These are phyloP conservation scores for Mortierella polycephala DNA, from an alignment of 371 early-diverging fungal genomes.

Conservation along the genomic window DNA sequence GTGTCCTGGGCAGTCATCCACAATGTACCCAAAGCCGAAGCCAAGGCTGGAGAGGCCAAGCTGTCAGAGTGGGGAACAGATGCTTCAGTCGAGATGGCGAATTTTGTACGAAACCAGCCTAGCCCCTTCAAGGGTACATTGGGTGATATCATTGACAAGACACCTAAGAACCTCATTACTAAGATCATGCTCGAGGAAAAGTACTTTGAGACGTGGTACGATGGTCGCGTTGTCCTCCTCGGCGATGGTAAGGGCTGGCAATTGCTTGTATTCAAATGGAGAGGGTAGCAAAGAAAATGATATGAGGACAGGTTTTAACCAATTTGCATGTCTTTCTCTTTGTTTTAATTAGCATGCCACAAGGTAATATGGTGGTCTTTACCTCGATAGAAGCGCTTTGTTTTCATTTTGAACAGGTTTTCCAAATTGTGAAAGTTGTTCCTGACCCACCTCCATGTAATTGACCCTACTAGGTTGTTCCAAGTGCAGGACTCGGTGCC, in stretches of 20 bases:
- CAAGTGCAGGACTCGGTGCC: slow-evolving; percentile 50
- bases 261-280: neutral
- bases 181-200: slow-evolving; percentile 49
- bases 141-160: slow-evolving; percentile 52
- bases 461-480: slow-evolving; percentile 27
- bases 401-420: neutral
- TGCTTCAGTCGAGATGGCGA: slow-evolving; percentile 34
- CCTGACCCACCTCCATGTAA: neutral
- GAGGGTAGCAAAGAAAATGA: neutral
- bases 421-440: too few relatives aligned
- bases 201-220: slow-evolving; percentile 42
- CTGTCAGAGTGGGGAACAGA: slow-evolving; percentile 53
- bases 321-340: neutral
- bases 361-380: slow-evolving; percentile 12
- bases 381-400: too few relatives aligned
- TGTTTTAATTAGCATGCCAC: slow-evolving; percentile 30
- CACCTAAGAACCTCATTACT: slow-evolving; percentile 36
- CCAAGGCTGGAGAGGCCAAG: slow-evolving; percentile 26
- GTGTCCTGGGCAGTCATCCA: slow-evolving; percentile 50
- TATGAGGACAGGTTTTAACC: neutral
- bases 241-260: slow-evolving; percentile 36
- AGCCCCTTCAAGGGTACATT: slow-evolving; percentile 42
- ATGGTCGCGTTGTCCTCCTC: slow-evolving; percentile 42
- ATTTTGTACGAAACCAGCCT: slow-evolving; percentile 46
- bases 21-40: slow-evolving; percentile 30